Percentiles rank a stretch among this genome's conserved stretches.
Evolutionary conservation across 2,329 filamentous ascomycete species (phyloP).

Genomic region (Aureobasidium zeae): DNA sequence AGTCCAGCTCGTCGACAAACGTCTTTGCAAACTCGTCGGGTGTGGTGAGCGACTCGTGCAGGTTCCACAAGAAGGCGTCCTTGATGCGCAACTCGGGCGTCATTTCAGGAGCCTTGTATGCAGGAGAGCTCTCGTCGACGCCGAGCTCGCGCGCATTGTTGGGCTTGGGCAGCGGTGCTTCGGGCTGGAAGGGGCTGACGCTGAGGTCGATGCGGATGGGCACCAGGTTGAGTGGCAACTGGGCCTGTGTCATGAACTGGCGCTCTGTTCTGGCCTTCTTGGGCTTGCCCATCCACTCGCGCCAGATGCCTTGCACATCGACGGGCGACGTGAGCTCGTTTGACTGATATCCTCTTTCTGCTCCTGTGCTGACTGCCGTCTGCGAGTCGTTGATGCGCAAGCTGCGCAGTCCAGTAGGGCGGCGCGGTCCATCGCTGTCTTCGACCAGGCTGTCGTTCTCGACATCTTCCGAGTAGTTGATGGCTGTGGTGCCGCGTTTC

Average conservation of each 20-base stretch:
- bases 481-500: conserved; percentile 89
- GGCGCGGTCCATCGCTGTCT: conserved; percentile 56
- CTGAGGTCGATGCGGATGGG: conserved; percentile 96
- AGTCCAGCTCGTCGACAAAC: conserved; percentile 85
- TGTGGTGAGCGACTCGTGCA: conserved; percentile 87
- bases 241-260: conserved; percentile 56
- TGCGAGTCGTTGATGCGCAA: conserved; percentile 60
- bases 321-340: conserved; percentile 74
- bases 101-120: conserved; percentile 69
- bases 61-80: conserved; percentile 95
- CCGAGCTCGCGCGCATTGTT: conserved; percentile 48
- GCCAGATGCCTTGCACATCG: conserved; percentile 80
- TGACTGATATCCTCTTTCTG: conserved; percentile 72
- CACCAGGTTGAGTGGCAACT: conserved; percentile 79
- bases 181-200: conserved; percentile 65
- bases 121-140: conserved; percentile 62
- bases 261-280: conserved; percentile 46
- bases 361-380: conserved; percentile 52
- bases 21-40: conserved; percentile 91
- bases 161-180: conserved; percentile 55
- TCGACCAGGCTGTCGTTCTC: conserved; percentile 72
- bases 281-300: conserved; percentile 86
- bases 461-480: conserved; percentile 96
- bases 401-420: conserved; percentile 73
- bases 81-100: conserved; percentile 81